Evolutionary conservation across 371 early-diverging fungal species (phyloP), one percentile per base, ranked within the genome.

Genomic region (Haplosporangium sp.): DNA sequence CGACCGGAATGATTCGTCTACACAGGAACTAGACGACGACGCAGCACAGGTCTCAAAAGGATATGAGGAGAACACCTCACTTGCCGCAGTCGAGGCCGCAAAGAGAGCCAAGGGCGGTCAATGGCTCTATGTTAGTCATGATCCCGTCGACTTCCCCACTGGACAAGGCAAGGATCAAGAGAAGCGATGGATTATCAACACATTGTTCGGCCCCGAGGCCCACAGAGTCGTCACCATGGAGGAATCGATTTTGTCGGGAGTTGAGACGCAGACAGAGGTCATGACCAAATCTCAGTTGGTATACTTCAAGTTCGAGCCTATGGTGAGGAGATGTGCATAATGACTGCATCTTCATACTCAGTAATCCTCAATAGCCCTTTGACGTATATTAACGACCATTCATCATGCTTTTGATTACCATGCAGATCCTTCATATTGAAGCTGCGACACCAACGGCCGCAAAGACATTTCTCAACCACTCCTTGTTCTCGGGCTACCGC

Each of bases 221-320:
- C 63, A 59, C 56, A 74, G 77, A 16, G 83, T 82, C 10, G 73
- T 79, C 8, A 52, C 70, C 10, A 56, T 75, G 54, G 63, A 72
- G 29, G 71, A 50, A 0, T 20, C 14, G 4, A 21, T 21, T 41
- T 12, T 7, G 21, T 21, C 53, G 14, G 45, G 7, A 41, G 10
- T 40, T 14, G 18, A 36, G 18, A 51, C 23, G 59, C 42, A 37
- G 46, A 59, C 54, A 20, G 57, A 14, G 11, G 62, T 65, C 38
- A 66, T 76, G 52, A 62, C 70, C 14, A 46, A 47, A 13, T 54
- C 66, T 6, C 67, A 73, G 23, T 81, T 84, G 36, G 80, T 89
- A 14, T 88, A 85, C 55, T 90, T 87, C 66, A 89, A 90, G 57
- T 89, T 90, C 66, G 89, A 90, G 55, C 89, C 90, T 5, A 81